Evolutionary conservation across 345 rosid genomes (phyloP), one percentile per base, ranked within the genome.

Genomic region (Pugionium cornutum): DNA sequence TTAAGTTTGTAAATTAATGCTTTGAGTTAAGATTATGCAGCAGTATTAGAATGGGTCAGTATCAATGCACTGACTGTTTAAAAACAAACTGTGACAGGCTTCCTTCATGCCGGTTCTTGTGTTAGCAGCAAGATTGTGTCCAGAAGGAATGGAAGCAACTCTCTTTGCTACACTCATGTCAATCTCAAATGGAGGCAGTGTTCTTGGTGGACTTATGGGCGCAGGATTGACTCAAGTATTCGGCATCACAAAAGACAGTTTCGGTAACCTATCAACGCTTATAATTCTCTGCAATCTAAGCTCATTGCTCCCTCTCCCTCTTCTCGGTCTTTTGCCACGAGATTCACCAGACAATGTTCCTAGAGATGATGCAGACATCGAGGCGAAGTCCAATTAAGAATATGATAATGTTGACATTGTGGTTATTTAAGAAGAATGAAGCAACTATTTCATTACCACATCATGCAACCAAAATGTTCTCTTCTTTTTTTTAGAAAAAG

Each of bases 71-170:
- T 47, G 53, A 63, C 70, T 31, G 1, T 25, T 40, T 42, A 18
- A 27, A 25, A 29, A 31, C 33, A 25, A 70, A 44, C 64, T 62
- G 57, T 34, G 2, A 35, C 82, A 91, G 97, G 92, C 86, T 70
- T 95, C 99, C 34, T 91, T 95, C 83, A 91, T 91, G 97, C 97
- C 95, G 3, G 95, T 91, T 68, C 96, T 88, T 55, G 96, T 94
- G 59, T 78, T 91, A 47, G 96, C 97, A 8, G 97, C 96, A 3
- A 87, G 88, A 66, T 54, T 94, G 42, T 91, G 97, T 70, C 99
- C 96, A 8, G 96, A 88, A 77, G 97, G 97, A 74, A 89, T 95
- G 96, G 97, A 95, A 75, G 97, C 96, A 58, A 95, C 96, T 10
- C 91, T 91, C 9, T 94, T 95, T 42, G 97, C 97, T 1, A 95